Percentiles rank a stretch among this genome's conserved stretches.
Conservation (phyloP, 345 rosid genomes). For the Syzygium aqueum region DNA sequence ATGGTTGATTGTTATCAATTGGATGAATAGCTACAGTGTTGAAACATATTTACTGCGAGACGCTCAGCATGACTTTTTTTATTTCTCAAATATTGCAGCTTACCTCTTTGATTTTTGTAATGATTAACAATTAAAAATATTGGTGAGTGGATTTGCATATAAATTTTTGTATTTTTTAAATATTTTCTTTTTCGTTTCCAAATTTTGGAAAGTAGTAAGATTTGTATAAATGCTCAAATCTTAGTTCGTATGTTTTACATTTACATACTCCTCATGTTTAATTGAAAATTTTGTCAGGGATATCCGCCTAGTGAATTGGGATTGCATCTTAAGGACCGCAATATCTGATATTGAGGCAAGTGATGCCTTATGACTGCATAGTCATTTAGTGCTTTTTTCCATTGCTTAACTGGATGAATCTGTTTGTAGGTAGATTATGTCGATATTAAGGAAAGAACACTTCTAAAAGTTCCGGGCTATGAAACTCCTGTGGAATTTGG, state of each 20-base stretch:
- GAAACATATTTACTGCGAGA: neutral
- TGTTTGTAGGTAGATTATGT: conserved; percentile 66
- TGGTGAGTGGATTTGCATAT: neutral
- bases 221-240: neutral
- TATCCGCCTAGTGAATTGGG: conserved; percentile 84
- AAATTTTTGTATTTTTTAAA: neutral
- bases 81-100: neutral
- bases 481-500: conserved; percentile 91
- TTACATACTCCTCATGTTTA: neutral
- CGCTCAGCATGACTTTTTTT: neutral
- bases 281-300: conserved; percentile 41
- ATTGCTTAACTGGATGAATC: conserved; percentile 1
- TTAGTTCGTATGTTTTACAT: neutral
- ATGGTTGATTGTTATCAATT: neutral
- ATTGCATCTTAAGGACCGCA: conserved; percentile 74
- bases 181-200: neutral
- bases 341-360: conserved; percentile 86
- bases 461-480: conserved; percentile 67
- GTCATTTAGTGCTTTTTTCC: neutral
- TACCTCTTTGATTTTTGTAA: neutral
- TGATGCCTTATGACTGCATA: neutral
- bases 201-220: neutral
- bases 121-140: neutral
- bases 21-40: neutral
- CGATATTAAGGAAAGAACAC: conserved; percentile 65